Conservation (phyloP, 495 filamentous ascomycete species). For the Tricharina praecox region DNA sequence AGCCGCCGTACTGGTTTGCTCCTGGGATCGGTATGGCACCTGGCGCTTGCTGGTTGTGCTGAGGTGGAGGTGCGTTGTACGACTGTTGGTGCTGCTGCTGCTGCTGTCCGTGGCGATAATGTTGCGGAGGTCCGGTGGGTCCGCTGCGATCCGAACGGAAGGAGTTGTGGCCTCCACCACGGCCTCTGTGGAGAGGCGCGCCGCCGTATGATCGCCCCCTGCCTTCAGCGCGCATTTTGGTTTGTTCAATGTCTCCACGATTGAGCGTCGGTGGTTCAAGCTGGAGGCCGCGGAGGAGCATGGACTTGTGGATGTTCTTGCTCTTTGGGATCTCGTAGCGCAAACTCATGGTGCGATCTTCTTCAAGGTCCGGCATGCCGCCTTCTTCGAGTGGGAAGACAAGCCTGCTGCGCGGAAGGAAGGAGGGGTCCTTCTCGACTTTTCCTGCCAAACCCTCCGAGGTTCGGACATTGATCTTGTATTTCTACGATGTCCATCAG, state of each 20-base stretch:
- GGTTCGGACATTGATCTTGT: conserved; percentile 51
- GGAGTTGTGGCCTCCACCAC: conserved; percentile 27
- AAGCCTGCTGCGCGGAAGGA: conserved; percentile 56
- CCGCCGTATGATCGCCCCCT: conserved; percentile 49
- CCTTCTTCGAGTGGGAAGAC: conserved; percentile 46
- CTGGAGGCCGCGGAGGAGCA: conserved; percentile 73
- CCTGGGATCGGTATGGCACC: neutral
- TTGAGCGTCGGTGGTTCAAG: conserved; percentile 52
- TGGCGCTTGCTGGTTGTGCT: neutral
- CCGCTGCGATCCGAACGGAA: conserved; percentile 25
- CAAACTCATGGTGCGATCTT: conserved; percentile 73
- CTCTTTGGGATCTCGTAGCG: conserved; percentile 65
- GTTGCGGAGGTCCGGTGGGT: conserved; percentile 28
- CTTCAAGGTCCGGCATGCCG: conserved; percentile 57
- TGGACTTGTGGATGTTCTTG: conserved; percentile 67
- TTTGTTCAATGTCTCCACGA: conserved; percentile 50
- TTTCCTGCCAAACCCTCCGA: conserved; percentile 66
- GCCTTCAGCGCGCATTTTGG: conserved; percentile 41
- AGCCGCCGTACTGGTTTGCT: neutral
- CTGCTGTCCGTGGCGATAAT: conserved; percentile 26
- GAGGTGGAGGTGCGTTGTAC: conserved; percentile 7
- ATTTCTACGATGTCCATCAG: conserved; percentile 34
- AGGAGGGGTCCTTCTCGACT: conserved; percentile 62
- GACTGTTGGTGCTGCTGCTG: neutral
- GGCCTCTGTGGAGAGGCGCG: conserved; percentile 36